These are phyloP conservation scores for Rhododendron molle DNA, from an alignment of 148 eudicot genomes.

Conservation along the genomic window DNA sequence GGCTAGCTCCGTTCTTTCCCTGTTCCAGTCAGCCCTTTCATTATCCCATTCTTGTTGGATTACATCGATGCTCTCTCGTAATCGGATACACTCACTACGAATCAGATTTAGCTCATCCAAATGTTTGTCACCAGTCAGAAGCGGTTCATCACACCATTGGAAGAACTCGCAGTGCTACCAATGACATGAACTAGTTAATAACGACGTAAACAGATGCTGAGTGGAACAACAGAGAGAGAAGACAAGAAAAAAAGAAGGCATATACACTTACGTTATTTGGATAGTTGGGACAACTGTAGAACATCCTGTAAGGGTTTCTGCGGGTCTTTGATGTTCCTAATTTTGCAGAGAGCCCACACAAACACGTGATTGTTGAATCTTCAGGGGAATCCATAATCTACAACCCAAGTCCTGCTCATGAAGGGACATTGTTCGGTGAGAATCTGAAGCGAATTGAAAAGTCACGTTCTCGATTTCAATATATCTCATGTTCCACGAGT, in stretches of 20 bases:
- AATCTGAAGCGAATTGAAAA: neutral
- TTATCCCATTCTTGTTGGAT: neutral
- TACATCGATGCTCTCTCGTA: neutral
- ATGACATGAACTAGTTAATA: neutral
- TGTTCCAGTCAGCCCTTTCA: neutral
- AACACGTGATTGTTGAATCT: neutral
- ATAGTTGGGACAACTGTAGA: neutral
- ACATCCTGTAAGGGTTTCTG: neutral
- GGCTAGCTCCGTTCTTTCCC: neutral
- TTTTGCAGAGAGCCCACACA: neutral
- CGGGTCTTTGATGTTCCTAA: neutral
- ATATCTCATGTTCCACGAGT: neutral
- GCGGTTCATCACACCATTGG: neutral
- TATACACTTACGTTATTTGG: neutral
- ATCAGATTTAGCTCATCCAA: neutral
- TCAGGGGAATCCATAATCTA: neutral
- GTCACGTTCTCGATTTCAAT: neutral
- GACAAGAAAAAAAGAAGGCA: neutral
- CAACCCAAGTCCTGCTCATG: neutral
- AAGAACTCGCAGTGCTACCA: neutral
- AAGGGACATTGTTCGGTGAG: neutral
- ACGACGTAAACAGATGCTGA: neutral
- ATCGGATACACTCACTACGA: neutral
- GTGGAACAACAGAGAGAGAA: neutral
- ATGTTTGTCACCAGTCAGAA: neutral